Percentiles rank a stretch among this genome's conserved stretches.
phyloP scores from a whole-genome alignment of 768 basidiomycete genomes.

The Lactarius tabidus region DNA sequence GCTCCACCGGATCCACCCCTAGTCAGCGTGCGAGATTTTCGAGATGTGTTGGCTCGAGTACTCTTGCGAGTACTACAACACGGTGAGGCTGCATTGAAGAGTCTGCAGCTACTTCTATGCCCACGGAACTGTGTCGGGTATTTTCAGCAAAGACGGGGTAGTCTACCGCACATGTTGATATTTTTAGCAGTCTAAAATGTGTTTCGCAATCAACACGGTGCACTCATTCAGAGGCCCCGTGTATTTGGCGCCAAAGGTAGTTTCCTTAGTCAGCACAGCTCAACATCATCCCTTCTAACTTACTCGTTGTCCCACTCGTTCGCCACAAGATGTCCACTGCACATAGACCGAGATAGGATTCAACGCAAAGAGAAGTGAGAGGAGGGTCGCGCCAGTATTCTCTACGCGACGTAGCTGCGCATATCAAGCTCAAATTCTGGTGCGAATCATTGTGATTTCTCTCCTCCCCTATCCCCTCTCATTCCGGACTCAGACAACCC shows the following conservation, averaged over 20 bases:
- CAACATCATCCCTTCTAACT: not conserved
- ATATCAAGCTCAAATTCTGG: slow-evolving; percentile 99
- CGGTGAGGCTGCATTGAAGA: slow-evolving; percentile 62
- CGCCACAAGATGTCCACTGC: slow-evolving; percentile 60
- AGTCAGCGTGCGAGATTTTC: slow-evolving; percentile 66
- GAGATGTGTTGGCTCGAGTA: slow-evolving; percentile 60
- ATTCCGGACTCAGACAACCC: slow-evolving; percentile 56
- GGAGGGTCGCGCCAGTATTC: slow-evolving; percentile 92
- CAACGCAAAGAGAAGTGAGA: slow-evolving; percentile 89
- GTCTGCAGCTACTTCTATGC: slow-evolving; percentile 48
- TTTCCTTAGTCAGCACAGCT: slow-evolving; percentile 16
- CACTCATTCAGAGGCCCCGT: too few relatives aligned
- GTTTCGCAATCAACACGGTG: slow-evolving; percentile 49
- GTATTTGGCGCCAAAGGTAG: not conserved
- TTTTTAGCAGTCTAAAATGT: slow-evolving; percentile 60
- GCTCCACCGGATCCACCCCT: slow-evolving; percentile 48
- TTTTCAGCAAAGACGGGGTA: slow-evolving; percentile 55
- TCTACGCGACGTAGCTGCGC: slow-evolving; percentile 87
- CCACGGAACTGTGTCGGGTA: slow-evolving; percentile 49
- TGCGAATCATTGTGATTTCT: slow-evolving; percentile 32
- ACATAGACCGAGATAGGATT: slow-evolving; percentile 96
- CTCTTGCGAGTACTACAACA: too few relatives aligned
- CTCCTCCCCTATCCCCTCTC: not conserved
- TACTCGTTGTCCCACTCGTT: not conserved
- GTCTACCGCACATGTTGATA: slow-evolving; percentile 70